Percentiles rank a stretch among this genome's conserved stretches.
Conservation (phyloP, 768 basidiomycete species). For the Boletus coccyginus region DNA sequence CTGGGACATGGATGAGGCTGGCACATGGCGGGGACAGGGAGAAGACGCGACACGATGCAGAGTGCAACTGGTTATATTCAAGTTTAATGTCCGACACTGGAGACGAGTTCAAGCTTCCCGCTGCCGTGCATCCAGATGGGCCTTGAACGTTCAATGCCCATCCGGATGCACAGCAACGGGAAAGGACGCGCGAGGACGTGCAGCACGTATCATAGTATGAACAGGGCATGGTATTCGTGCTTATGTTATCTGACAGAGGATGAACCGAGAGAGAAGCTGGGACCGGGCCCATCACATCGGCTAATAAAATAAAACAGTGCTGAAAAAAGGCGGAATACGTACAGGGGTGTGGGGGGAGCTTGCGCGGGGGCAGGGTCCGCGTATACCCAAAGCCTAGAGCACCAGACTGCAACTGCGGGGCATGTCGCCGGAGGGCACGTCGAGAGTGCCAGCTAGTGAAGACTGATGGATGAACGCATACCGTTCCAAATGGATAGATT, state of each 20-base stretch:
- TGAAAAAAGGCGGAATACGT: not conserved
- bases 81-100: conserved; percentile 24
- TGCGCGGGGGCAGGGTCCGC: too few relatives aligned
- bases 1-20: conserved; percentile 11
- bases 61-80: conserved; percentile 1
- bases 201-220: too few relatives aligned
- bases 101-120: not conserved
- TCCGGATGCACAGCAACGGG: not conserved
- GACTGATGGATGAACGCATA: not conserved
- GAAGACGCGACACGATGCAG: conserved; percentile 11
- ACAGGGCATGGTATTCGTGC: too few relatives aligned
- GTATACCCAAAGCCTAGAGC: not conserved
- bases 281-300: not conserved
- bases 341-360: not conserved
- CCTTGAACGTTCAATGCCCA: not conserved
- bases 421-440: conserved; percentile 5
- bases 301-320: not conserved
- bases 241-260: not conserved
- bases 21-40: conserved; percentile 2
- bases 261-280: conserved; percentile 15
- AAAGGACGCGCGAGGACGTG: not conserved
- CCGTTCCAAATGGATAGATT: not conserved
- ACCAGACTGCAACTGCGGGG: not conserved
- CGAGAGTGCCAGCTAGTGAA: not conserved
- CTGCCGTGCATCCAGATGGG: too few relatives aligned